Evolutionary conservation across 2,329 filamentous ascomycete species (phyloP), one percentile per base, ranked within the genome.

Genomic region (Parastagonospora nodorum): DNA sequence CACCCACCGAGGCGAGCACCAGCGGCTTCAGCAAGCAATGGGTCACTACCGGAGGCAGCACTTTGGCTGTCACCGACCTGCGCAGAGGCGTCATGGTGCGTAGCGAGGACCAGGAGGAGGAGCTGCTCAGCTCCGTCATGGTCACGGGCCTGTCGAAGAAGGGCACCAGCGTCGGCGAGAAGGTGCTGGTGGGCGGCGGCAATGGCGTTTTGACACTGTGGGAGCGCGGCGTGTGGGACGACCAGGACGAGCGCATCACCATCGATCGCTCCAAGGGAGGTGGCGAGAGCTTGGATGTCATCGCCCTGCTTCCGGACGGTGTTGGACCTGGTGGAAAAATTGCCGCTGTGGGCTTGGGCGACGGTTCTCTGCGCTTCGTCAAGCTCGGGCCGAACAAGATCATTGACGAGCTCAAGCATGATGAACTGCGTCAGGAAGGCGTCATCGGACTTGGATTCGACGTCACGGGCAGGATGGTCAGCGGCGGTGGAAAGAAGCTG

Each of bases 151-250:
- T 96, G 53, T 85, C 89, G 0, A 86, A 87, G 28, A 86, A 85
- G 50, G 83, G 82, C 28, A 81, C 82, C 6, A 87, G 85, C 64
- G 88, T 89, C 40, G 90, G 90, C 5, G 82, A 88, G 64, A 88
- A 88, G 69, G 81, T 94, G 3, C 74, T 94, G 2, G 90, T 92
- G 0, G 88, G 90, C 31, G 90, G 90, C 24, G 87, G 85, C 14
- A 88, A 84, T 36, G 94, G 94, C 2, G 85, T 97, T 1, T 73
- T 97, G 56, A 97, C 92, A 4, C 77, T 97, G 6, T 99, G 94
- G 92, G 93, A 99, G 73, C 88, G 88, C 60, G 93, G 93, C 1
- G 85, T 89, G 1, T 97, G 94, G 93, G 92, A 96, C 67, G 93
- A 97, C 71, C 91, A 96, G 71, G 90, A 95, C 62, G 92, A 96